Conservation (phyloP, 768 basidiomycete genomes). For the Lactifluus hygrophoroides region DNA sequence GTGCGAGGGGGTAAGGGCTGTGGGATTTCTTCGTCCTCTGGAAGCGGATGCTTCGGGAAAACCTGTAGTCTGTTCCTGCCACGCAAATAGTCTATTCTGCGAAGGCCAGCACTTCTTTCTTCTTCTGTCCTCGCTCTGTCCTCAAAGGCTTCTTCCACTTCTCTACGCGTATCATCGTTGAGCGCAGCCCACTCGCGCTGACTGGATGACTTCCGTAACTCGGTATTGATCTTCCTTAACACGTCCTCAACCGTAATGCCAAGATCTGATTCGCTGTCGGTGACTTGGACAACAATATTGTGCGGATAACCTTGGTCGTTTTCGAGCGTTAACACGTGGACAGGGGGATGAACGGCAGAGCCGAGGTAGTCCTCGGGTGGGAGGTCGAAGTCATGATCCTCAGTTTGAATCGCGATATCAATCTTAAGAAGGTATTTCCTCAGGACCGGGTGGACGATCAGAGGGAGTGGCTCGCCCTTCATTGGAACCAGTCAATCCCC, state of each 20-base stretch:
- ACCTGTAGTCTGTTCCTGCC: constrained; percentile 12
- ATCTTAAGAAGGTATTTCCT: constrained; percentile 13
- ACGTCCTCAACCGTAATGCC: constrained; percentile 16
- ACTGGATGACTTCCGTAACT: constrained; percentile 11
- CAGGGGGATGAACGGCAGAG: constrained; percentile 9
- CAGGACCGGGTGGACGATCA: constrained; percentile 11
- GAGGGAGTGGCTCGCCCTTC: constrained; percentile 12
- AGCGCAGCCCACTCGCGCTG: constrained; percentile 10
- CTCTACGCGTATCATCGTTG: constrained; percentile 3
- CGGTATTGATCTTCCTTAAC: background rate
- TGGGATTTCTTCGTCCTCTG: constrained; percentile 1
- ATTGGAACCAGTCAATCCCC: background rate
- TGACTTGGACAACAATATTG: constrained; percentile 8
- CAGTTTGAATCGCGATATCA: background rate
- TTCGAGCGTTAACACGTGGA: constrained; percentile 1
- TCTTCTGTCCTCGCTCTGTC: constrained; percentile 5
- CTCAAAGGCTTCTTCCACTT: constrained; percentile 9
- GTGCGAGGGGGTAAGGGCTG: background rate
- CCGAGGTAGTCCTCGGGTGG: constrained; percentile 1
- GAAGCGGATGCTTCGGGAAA: constrained; percentile 1
- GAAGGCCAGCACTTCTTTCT: constrained; percentile 3
- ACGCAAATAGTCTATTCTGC: constrained; percentile 9
- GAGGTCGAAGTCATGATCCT: constrained; percentile 8
- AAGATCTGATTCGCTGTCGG: background rate
- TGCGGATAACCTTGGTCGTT: constrained; percentile 13